These are phyloP conservation scores for Agaricus sinodeliciosus DNA, from an alignment of 768 basidiomycete species.

Conservation along the genomic window DNA sequence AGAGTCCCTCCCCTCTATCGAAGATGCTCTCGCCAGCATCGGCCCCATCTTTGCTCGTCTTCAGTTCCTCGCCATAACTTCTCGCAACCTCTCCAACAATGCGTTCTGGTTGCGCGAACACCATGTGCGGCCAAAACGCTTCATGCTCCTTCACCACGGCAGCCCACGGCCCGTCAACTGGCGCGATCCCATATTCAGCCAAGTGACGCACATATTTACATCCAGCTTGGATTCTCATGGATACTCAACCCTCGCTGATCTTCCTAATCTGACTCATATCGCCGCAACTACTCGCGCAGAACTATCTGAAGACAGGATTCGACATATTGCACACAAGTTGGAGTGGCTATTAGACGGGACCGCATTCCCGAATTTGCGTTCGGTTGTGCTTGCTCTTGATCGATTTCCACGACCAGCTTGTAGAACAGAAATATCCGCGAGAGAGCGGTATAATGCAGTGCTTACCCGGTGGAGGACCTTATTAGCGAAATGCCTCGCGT, in stretches of 20 bases:
- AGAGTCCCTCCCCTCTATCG: slow-evolving; percentile 25
- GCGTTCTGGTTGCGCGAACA: slow-evolving; percentile 29
- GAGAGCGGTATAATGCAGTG: background rate
- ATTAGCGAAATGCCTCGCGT: background rate
- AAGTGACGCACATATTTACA: slow-evolving; percentile 29
- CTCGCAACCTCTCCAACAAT: slow-evolving; percentile 25
- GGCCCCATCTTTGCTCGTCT: slow-evolving; percentile 24
- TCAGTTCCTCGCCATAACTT: slow-evolving; percentile 26
- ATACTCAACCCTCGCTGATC: slow-evolving; percentile 23
- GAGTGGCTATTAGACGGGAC: slow-evolving; percentile 4
- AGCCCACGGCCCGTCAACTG: slow-evolving; percentile 27
- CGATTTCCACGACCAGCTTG: slow-evolving; percentile 7
- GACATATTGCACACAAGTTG: background rate
- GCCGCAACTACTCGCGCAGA: slow-evolving; percentile 24
- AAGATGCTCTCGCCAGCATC: slow-evolving; percentile 24
- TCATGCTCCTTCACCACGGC: slow-evolving; percentile 29
- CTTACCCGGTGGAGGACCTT: slow-evolving; percentile 6
- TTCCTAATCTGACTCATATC: slow-evolving; percentile 26
- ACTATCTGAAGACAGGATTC: slow-evolving; percentile 12
- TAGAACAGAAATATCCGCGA: background rate
- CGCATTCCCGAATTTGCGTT: background rate
- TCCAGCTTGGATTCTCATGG: slow-evolving; percentile 24
- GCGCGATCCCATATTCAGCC: slow-evolving; percentile 25
- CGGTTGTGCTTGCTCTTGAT: slow-evolving; percentile 2
- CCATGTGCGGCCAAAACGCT: slow-evolving; percentile 20